phyloP scores from a whole-genome alignment of 1,139 yeast genomes.

The Eremothecium cymbalariae region DNA sequence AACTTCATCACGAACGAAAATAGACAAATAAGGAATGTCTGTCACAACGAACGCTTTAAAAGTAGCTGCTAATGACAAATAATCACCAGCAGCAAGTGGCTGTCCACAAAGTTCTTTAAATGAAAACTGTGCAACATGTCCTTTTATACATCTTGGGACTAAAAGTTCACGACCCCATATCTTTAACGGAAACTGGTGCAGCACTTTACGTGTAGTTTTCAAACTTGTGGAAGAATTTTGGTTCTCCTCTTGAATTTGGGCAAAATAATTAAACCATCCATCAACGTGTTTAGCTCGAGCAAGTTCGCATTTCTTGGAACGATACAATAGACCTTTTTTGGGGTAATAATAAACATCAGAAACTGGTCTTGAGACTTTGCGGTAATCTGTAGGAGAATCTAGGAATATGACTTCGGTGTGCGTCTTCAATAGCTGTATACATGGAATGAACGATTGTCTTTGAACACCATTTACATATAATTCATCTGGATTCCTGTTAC shows the following conservation, averaged over 20 bases:
- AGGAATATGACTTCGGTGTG: constrained; percentile 71
- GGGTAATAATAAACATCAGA: constrained; percentile 78
- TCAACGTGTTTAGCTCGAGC: constrained; percentile 57
- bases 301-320: constrained; percentile 42
- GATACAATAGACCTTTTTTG: constrained; percentile 50
- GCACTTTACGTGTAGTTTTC: constrained; percentile 13
- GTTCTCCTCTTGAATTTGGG: constrained; percentile 41
- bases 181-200: constrained; percentile 20
- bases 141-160: constrained; percentile 71
- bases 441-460: constrained; percentile 82
- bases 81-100: constrained; percentile 94
- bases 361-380: constrained; percentile 77
- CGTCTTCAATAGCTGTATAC: constrained; percentile 69
- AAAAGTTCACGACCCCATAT: constrained; percentile 84
- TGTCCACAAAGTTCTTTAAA: constrained; percentile 78
- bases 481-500: constrained; percentile 92
- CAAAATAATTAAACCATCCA: constrained; percentile 73
- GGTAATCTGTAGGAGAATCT: constrained; percentile 87
- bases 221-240: constrained; percentile 1
- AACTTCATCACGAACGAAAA: constrained; percentile 71
- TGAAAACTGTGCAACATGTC: constrained; percentile 80
- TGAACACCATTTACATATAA: constrained; percentile 90
- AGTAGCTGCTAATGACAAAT: constrained; percentile 69
- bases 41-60: constrained; percentile 77
- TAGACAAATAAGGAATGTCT: constrained; percentile 79